A percentile compares a stretch with the other conserved stretches of the same genome.
Evolutionary conservation across 306 rosid genomes (phyloP).

Genomic region (Oemleria cerasiformis): DNA sequence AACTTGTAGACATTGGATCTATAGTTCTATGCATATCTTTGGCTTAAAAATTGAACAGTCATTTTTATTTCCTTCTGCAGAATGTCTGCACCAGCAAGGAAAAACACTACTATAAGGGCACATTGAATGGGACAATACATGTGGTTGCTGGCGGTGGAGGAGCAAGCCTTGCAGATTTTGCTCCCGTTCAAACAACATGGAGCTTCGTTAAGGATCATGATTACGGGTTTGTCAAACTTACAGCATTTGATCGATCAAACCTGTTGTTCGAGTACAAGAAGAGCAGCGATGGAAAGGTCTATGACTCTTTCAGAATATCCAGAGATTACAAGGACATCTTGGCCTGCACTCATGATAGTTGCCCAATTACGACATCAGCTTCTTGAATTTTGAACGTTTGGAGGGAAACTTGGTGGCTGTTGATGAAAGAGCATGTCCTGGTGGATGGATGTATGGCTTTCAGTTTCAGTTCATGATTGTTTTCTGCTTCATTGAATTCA

Average conservation of each 20-base stretch:
- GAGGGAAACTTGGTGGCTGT: neutral
- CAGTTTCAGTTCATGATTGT: too few relatives aligned
- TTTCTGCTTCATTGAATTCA: too few relatives aligned
- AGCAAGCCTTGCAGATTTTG: conserved; percentile 67
- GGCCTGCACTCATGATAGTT: conserved; percentile 72
- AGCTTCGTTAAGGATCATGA: conserved; percentile 73
- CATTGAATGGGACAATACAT: conserved; percentile 87
- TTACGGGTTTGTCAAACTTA: conserved; percentile 81
- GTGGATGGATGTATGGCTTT: too few relatives aligned
- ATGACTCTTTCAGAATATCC: conserved; percentile 75
- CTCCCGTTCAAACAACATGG: conserved; percentile 68
- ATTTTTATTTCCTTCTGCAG: conserved; percentile 33
- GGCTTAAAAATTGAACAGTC: neutral
- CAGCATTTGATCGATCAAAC: conserved; percentile 83
- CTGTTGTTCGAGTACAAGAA: conserved; percentile 91
- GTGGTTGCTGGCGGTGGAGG: conserved; percentile 94
- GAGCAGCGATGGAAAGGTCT: conserved; percentile 80
- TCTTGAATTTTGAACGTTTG: conserved; percentile 31
- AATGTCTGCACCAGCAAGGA: conserved; percentile 74
- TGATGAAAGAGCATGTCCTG: too few relatives aligned
- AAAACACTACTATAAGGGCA: conserved; percentile 62
- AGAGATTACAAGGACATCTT: conserved; percentile 80
- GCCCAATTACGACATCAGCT: conserved; percentile 62
- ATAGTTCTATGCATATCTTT: neutral
- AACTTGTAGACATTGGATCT: neutral